phyloP scores from a whole-genome alignment of 2,329 filamentous ascomycete genomes.

The Dothistroma septosporum region DNA sequence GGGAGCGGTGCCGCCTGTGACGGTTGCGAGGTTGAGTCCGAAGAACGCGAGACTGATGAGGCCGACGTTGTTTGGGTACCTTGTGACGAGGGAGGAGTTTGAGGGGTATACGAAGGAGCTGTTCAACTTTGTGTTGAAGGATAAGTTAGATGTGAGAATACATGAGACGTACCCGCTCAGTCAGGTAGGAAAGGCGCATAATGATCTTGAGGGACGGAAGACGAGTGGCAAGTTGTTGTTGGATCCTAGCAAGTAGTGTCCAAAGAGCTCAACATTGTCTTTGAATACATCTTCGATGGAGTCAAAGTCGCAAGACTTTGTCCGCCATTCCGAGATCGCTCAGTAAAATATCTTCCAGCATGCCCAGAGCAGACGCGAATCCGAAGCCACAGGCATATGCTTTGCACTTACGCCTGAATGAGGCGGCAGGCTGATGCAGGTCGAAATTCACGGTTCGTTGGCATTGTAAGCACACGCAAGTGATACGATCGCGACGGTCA shows the following conservation, averaged over 20 bases:
- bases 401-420: no score
- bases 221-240: constrained; percentile 80
- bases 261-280: no score
- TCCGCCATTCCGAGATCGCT: no score
- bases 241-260: constrained; percentile 47
- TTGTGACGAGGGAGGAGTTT: constrained; percentile 65
- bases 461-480: no score
- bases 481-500: no score
- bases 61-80: constrained; percentile 69
- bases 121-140: constrained; percentile 65
- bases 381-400: no score
- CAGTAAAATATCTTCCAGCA: no score
- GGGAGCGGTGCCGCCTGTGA: constrained; percentile 70
- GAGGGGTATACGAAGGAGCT: constrained; percentile 67
- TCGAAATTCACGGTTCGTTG: no score
- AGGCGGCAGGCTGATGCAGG: no score
- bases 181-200: constrained; percentile 67
- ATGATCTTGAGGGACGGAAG: constrained; percentile 75
- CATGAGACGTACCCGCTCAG: constrained; percentile 73
- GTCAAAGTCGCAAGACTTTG: no score
- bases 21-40: constrained; percentile 56
- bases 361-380: no score
- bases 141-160: constrained; percentile 67
- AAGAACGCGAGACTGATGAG: constrained; percentile 77
- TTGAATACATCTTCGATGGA: no score